Evolutionary conservation across 345 rosid species (phyloP), one percentile per base, ranked within the genome.

Genomic region (Eucalyptus viminalis): DNA sequence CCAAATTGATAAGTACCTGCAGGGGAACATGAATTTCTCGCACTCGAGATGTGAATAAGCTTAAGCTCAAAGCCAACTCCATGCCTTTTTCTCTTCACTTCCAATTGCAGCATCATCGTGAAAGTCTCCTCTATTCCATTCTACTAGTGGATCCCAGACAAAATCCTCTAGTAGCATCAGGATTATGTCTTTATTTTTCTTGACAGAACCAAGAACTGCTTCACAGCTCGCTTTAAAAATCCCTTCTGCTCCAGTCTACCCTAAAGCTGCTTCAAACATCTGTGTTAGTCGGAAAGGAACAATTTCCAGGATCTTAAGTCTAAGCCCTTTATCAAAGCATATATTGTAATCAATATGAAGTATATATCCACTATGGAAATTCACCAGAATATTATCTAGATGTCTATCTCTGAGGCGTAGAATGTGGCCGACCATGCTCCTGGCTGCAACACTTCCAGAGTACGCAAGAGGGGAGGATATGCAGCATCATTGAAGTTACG

Each of bases 21-120:
- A 96, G 91, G 65, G 97, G 97, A 93, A 95, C 95, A 88, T 98
- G 99, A 87, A 96, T 95, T 93, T 97, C 99, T 94, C 95, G 98
- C 90, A 94, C 97, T 90, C 99, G 92, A 86, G 99, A 96, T 88
- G 98, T 95, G 95, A 97, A 95, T 90, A 97, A 95, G 92, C 98
- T 97, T 95, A 96, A 93, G 95, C 99, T 96, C 91, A 97, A 97
- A 13, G 99, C 98, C 91, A 96, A 92, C 93, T 97, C 99, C 99
- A 97, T 96, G 90, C 98, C 98, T 96, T 97, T 93, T 98, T 95
- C 94, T 97, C 99, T 93, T 97, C 98, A 89, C 98, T 97, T 86
- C 96, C 98, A 93, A 97, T 96, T 86, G 98, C 98, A 89, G 98
- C 98, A 90, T 94, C 99, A 94, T 97, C 99, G 88, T 96, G 98